Evolutionary conservation across 202 grass and related monocot genomes (phyloP).

Genomic region (Carex arenaria): DNA sequence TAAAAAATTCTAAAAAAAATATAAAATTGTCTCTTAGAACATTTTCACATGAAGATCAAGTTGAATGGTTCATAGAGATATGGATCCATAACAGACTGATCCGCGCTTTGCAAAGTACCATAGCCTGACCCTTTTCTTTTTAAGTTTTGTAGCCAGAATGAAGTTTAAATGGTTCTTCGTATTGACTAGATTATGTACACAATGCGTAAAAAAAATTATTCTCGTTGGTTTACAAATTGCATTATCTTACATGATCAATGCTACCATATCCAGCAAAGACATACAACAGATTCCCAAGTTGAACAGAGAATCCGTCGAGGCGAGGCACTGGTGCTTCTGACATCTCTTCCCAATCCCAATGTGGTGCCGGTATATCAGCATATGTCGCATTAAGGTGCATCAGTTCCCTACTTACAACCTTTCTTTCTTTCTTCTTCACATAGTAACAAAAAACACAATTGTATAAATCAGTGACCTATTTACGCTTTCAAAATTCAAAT

Average conservation of each 20-base stretch:
- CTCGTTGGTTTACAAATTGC: neutral
- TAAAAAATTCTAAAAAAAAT: no score
- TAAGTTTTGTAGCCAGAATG: neutral
- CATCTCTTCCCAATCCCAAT: constrained; percentile 76
- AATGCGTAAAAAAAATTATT: neutral
- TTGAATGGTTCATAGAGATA: no score
- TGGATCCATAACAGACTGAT: no score
- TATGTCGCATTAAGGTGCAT: constrained; percentile 58
- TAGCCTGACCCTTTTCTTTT: no score
- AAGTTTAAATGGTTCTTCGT: neutral
- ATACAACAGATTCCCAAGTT: constrained; percentile 61
- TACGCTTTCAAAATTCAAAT: neutral
- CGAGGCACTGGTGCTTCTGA: constrained; percentile 65
- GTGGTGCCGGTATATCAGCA: constrained; percentile 53
- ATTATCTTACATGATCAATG: constrained; percentile 62
- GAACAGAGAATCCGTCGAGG: constrained; percentile 65
- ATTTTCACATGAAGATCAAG: no score
- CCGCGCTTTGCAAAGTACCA: no score
- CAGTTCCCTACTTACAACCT: neutral
- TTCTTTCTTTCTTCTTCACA: constrained; percentile 22
- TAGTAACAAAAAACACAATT: neutral
- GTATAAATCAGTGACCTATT: neutral
- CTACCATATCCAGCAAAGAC: constrained; percentile 66
- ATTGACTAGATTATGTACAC: neutral
- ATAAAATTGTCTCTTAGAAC: no score